Base-by-base conservation (phyloP, 2,329 filamentous ascomycete genomes). In the Myriosclerotinia scirpicola region DNA sequence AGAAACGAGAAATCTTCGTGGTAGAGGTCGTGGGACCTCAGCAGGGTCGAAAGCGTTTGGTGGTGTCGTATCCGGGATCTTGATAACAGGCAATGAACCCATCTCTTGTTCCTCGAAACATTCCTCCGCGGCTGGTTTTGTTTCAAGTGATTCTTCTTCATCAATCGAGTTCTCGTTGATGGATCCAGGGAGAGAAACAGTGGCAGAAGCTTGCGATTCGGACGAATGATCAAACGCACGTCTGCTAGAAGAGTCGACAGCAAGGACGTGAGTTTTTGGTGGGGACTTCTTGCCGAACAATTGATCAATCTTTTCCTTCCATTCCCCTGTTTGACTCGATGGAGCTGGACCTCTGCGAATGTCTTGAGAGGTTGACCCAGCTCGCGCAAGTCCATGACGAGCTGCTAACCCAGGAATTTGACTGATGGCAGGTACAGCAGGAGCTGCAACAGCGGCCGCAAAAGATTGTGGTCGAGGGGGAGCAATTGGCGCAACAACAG, bases 261-360 rank as follows among this genome's bases (percentile, higher is more conserved):
- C 84, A 66, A 90, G 80, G 61, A 85, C 83, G 67, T 90, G 81
- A 67, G 84, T 82, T 73, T 84, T 87, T 55, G 83, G 81, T 17
- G 81, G 81, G 9, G 78, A 74, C 7, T 86, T 82, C 50, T 81
- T 80, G n/a, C 87, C 86, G 71, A 87, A 85, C 54, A 97, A 83
- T 55, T 84, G 88, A 77, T 96, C 93, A 77, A 97, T 93, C 73
- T 88, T 88, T 73, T 90, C 89, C 77, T 96, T 92, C 93, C 93
- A 94, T 65, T 83, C 79, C 72, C 67, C 77, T 78, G 60, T 68
- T 38, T 69, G 48, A 50, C 68, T 76, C 79, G 58, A 69, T 30
- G 69, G 40, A 60, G 70, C 60, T 40, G 72, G 70, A 46, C 72
- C 70, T 66, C 70, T 71, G 42, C 73, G 80, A 20, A 79, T 79